phyloP scores from a whole-genome alignment of 306 rosid species.

The Fragaria iinumae region DNA sequence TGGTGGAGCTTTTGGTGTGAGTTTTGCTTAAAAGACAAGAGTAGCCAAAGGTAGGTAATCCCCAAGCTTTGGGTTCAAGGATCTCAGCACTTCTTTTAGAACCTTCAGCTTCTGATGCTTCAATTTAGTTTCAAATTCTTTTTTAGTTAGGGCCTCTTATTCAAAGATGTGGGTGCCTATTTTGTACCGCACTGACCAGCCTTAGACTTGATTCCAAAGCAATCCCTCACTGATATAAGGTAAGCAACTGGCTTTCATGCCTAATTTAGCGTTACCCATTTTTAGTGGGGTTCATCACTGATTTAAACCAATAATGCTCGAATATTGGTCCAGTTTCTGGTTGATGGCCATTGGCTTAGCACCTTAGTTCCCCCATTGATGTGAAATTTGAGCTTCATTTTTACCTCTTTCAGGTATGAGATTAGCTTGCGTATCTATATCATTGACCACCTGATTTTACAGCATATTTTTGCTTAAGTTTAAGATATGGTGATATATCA shows the following conservation, averaged over 20 bases:
- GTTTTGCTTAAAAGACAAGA: constrained; percentile 94
- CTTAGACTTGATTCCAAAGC: constrained; percentile 67
- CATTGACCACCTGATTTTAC: constrained; percentile 38
- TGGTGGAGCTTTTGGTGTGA: constrained; percentile 54
- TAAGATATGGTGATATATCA: neutral
- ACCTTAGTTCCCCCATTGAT: neutral
- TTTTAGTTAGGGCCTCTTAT: constrained; percentile 56
- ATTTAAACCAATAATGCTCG: neutral
- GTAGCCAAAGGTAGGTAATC: constrained; percentile 63
- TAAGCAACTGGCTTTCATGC: constrained; percentile 21
- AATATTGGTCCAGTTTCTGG: neutral
- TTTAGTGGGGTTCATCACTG: neutral
- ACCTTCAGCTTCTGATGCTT: constrained; percentile 32
- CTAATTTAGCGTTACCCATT: neutral
- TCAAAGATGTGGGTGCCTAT: constrained; percentile 37
- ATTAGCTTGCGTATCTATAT: constrained; percentile 27
- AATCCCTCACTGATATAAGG: constrained; percentile 24
- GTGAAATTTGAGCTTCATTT: neutral
- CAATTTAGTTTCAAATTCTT: constrained; percentile 29
- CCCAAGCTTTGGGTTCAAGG: constrained; percentile 77
- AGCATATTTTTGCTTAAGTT: constrained; percentile 5
- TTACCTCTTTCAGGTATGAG: constrained; percentile 1
- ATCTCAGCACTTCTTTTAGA: constrained; percentile 38
- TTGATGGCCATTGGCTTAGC: neutral
- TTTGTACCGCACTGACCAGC: constrained; percentile 19